Conservation (phyloP, 805 yeast genomes). For the Cyberlindnera nakhonratchasimensis region DNA sequence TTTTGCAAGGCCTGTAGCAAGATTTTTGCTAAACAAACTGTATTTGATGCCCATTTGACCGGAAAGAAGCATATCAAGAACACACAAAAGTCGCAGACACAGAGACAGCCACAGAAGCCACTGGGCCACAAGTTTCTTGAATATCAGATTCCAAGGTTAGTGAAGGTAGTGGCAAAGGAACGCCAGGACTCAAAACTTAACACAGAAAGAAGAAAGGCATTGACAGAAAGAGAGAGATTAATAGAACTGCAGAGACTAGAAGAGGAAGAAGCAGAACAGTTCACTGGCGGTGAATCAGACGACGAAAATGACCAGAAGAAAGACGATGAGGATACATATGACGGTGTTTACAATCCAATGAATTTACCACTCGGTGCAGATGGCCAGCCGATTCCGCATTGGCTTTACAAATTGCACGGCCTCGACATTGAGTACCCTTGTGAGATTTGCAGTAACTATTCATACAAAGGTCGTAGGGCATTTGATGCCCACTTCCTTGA, state of each 20-base stretch:
- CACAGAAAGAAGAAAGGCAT: slow-evolving; percentile 58
- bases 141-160: slow-evolving; percentile 26
- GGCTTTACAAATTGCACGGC: slow-evolving; percentile 92
- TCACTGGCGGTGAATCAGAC: slow-evolving; percentile 13
- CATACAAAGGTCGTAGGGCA: slow-evolving; percentile 67
- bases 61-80: slow-evolving; percentile 76
- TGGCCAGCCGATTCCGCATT: slow-evolving; percentile 87
- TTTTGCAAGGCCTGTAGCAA: slow-evolving; percentile 67
- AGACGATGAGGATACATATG: slow-evolving; percentile 14
- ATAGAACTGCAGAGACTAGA: slow-evolving; percentile 28
- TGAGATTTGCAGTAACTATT: slow-evolving; percentile 79
- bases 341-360: slow-evolving; percentile 39
- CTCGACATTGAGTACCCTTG: slow-evolving; percentile 68
- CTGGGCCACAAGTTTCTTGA: slow-evolving; percentile 36
- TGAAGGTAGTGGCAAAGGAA: slow-evolving; percentile 36
- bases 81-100: slow-evolving; percentile 10
- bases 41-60: slow-evolving; percentile 60
- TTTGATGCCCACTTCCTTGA: slow-evolving; percentile 77
- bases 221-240: slow-evolving; percentile 55
- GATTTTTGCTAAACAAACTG: slow-evolving; percentile 58
- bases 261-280: too few relatives aligned
- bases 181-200: slow-evolving; percentile 53
- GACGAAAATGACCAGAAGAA: slow-evolving; percentile 35
- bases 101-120: not conserved
- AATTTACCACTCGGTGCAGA: slow-evolving; percentile 81